A percentile compares a stretch with the other conserved stretches of the same genome.
Conservation (phyloP, 306 rosid genomes). For the Notholithocarpus densiflorus region DNA sequence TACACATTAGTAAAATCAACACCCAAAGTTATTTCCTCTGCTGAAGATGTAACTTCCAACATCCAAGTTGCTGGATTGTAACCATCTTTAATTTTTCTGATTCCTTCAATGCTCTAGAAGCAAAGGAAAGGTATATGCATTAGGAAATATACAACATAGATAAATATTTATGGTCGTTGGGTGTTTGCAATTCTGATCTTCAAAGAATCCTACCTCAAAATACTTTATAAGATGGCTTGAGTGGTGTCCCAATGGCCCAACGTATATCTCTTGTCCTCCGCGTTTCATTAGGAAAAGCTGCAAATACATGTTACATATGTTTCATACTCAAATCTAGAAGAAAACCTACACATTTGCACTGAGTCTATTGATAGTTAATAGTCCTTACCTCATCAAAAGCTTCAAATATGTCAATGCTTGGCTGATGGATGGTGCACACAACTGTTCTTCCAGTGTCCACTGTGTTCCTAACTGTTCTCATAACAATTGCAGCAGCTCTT, state of each 20-base stretch:
- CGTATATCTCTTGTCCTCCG: slow-evolving; percentile 51
- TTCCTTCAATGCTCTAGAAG: slow-evolving; percentile 36
- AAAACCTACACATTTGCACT: neutral
- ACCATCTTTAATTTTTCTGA: slow-evolving; percentile 31
- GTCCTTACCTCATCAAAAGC: slow-evolving; percentile 49
- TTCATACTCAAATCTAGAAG: neutral
- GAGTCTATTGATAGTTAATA: neutral
- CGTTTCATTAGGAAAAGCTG: slow-evolving; percentile 46
- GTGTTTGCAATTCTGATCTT: neutral
- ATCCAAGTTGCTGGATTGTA: slow-evolving; percentile 58
- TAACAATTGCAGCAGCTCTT: neutral
- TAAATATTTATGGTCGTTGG: neutral
- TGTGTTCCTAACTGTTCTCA: slow-evolving; percentile 55
- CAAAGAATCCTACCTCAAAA: slow-evolving; percentile 33
- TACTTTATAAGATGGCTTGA: slow-evolving; percentile 37
- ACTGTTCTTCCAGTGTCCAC: slow-evolving; percentile 58
- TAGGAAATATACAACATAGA: neutral
- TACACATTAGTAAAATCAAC: slow-evolving; percentile 37
- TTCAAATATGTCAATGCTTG: slow-evolving; percentile 61
- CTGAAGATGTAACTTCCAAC: slow-evolving; percentile 45
- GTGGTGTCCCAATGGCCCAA: slow-evolving; percentile 47
- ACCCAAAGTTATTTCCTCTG: slow-evolving; percentile 37
- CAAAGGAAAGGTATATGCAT: neutral
- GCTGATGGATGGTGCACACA: slow-evolving; percentile 59
- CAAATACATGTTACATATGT: slow-evolving; percentile 1